A percentile compares a stretch with the other conserved stretches of the same genome.
These are phyloP conservation scores for Conringia planisiliqua DNA, from an alignment of 345 rosid genomes.

Conservation along the genomic window DNA sequence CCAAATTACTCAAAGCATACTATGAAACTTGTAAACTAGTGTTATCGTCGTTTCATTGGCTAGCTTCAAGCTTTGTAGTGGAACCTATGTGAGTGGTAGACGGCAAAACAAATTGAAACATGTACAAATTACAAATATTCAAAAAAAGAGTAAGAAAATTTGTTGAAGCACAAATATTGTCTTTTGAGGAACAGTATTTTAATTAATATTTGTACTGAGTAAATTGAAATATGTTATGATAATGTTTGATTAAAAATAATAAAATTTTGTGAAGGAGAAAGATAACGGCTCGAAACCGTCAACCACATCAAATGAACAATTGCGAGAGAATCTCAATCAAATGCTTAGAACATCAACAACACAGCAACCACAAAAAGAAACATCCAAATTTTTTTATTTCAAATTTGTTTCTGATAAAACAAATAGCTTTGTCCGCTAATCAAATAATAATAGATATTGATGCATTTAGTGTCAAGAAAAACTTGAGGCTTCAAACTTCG, in stretches of 20 bases:
- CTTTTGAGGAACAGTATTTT: no score
- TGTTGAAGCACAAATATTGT: no score
- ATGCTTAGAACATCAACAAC: neutral
- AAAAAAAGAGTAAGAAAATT: no score
- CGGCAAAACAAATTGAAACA: no score
- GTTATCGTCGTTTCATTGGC: neutral
- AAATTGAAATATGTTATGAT: no score
- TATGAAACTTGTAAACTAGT: neutral
- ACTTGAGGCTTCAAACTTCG: slow-evolving; percentile 44
- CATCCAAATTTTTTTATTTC: neutral
- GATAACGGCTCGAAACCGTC: neutral
- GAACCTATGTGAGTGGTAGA: no score
- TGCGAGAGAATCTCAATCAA: neutral
- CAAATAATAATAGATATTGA: slow-evolving; percentile 7
- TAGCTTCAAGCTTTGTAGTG: no score
- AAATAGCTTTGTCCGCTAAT: neutral
- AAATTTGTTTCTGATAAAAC: neutral
- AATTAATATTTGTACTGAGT: no score
- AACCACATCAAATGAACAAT: neutral
- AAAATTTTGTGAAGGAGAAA: neutral
- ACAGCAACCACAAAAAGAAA: neutral
- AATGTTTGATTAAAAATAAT: neutral
- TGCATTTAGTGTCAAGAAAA: neutral
- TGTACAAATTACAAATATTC: no score
- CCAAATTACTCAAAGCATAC: neutral